Evolutionary conservation across 1,284 basidiomycete genomes (phyloP).

Genomic region (Moesziomyces sp.): DNA sequence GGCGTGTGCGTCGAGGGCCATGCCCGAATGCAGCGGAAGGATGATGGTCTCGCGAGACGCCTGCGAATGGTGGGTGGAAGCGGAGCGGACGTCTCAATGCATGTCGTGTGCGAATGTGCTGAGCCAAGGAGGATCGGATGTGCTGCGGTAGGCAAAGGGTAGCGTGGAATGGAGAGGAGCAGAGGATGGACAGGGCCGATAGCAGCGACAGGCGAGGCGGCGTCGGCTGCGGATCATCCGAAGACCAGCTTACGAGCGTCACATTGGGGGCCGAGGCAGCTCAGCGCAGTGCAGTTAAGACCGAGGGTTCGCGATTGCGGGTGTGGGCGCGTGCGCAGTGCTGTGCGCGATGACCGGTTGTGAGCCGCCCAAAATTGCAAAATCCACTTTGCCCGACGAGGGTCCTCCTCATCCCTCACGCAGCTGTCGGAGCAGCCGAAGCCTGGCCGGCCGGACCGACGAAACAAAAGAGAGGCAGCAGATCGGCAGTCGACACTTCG

Average conservation of each 20-base stretch:
- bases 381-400: not conserved
- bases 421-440: not conserved
- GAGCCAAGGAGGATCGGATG: not conserved
- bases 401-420: not conserved
- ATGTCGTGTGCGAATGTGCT: too few species aligned
- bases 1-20: constrained; percentile 16
- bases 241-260: constrained; percentile 4
- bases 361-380: too few species aligned
- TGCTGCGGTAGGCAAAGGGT: too few species aligned
- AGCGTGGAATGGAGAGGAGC: too few species aligned
- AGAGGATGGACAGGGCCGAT: not conserved
- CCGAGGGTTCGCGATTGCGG: too few species aligned
- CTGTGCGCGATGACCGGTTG: too few species aligned
- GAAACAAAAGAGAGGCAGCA: not conserved
- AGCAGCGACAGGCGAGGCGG: not conserved
- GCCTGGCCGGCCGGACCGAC: not conserved
- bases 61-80: too few species aligned
- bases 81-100: too few species aligned
- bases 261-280: not conserved
- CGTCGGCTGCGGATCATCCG: constrained; percentile 19
- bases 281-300: too few species aligned
- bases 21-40: not conserved
- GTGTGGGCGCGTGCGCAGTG: too few species aligned
- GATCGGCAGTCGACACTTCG: not conserved
- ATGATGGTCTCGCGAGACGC: too few species aligned